Base-by-base conservation (phyloP, 495 filamentous ascomycete species). In the Lepraria neglecta region DNA sequence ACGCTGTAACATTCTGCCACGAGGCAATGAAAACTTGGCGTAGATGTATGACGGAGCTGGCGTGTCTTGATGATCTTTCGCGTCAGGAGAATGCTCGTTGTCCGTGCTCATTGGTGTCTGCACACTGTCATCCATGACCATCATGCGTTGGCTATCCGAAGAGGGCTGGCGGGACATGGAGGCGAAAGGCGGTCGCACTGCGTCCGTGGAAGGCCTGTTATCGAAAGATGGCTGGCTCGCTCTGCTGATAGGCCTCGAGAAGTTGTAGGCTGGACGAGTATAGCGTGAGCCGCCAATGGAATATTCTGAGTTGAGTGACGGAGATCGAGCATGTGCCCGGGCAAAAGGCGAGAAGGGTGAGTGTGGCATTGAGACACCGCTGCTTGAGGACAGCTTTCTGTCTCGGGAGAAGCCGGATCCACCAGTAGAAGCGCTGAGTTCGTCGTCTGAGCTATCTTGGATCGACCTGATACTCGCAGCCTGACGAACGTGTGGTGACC, bases 221-320 rank as follows among this genome's bases (percentile, higher is more conserved):
- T 76, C 72, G 38, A 60, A 70, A 35, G 76, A 75, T 27, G 70
- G 66, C 62, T 77, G 75, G 27, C 75, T 64, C 10, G 87, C 84
- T 63, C 90, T 81, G 72, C 94, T 96, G 33, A 94, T 65, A 3
- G 94, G 94, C 7, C 94, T 79, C 3, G 94, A 97, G 72, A 97
- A 97, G 71, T 97, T 98, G 70, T 92, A 92, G 2, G 87, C 80
- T 2, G 89, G 88, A 35, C 87, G 83, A 2, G 86, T 82, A 35
- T 88, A 76, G 21, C 77, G 73, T n/a, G 77, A 76, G 19, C 86
- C 83, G n/a, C 74, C 75, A 54, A 76, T 73, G 0, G 87, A 88
- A 38, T 81, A 81, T 56, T 95, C 90, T 3, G 91, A 97, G 65
- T 83, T 86, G 46, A 91, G 75, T 0, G 91, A 95, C 6, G 90